Base-by-base conservation (phyloP, 805 yeast genomes). In the Aciculoconidium aculeatum region DNA sequence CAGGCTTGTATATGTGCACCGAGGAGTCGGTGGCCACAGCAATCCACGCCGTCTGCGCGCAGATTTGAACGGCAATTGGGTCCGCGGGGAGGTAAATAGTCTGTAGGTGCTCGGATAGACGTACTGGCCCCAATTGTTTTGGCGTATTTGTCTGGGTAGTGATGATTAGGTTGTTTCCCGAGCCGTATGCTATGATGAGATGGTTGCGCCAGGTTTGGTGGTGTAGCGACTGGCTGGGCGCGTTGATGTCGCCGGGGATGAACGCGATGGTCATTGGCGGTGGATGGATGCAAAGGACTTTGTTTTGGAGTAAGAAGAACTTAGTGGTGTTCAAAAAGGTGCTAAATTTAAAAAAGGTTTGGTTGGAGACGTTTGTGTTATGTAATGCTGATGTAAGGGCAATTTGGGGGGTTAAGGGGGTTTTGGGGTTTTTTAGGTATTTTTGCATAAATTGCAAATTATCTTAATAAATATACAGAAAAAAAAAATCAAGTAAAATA, bases 171-270 rank as follows among this genome's bases (percentile, higher is more conserved):
- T 85, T 86, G 56, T 86, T 86, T 1, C 95, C 96, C 1, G 96
- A 84, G 34, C 87, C 82, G 51, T 90, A 90, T 1, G 76, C 77
- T 18, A 82, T 56, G 2, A 86, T 54, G 29, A 75, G 70, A 35
- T 73, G 75, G 7, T 65, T 64, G 32, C 74, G 75, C 95, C 95
- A 86, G 21, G 60, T 56, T 5, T 66, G 70, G 36, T 76, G 79
- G 22, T 74, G 62, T 14, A 76, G 70, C 1, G 85, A 61, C 40
- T 71, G 72, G 17, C 30, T 17, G 11, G 25, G 15, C 25, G 62
- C 54, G 49, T 79, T 81, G 11, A 92, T 92, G 48, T 83, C 84
- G 2, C 96, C 96, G 2, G 96, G 96, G 25, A 84, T 72, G 46
- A 82, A 78, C 34, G 75, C 75, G 31, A 82, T 53, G 4, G 80